Conservation (phyloP, 2,329 filamentous ascomycete species). For the Aspergillus pseudoterreus region DNA sequence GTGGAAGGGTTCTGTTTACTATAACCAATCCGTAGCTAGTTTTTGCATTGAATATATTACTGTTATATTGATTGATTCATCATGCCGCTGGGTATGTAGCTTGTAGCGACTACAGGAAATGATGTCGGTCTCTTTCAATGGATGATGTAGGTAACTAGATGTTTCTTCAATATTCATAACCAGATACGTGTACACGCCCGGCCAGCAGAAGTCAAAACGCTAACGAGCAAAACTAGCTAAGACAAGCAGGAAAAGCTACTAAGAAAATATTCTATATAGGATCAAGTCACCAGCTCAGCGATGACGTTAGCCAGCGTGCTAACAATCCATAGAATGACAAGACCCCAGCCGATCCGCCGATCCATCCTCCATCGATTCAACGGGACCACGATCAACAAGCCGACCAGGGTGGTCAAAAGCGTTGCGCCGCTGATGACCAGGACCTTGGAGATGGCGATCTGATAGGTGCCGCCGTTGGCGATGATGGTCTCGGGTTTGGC, state of each 20-base stretch:
- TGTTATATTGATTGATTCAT: too few relatives aligned
- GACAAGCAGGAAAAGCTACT: not conserved
- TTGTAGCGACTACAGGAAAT: too few relatives aligned
- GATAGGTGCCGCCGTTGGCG: slow-evolving; percentile 57
- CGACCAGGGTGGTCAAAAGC: slow-evolving; percentile 72
- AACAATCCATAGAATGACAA: slow-evolving; percentile 76
- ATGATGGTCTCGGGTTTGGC: slow-evolving; percentile 12
- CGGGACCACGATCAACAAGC: slow-evolving; percentile 76
- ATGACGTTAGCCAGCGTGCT: slow-evolving; percentile 79
- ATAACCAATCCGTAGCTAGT: too few relatives aligned
- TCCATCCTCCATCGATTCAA: slow-evolving; percentile 83
- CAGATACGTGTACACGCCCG: too few relatives aligned
- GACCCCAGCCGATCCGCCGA: slow-evolving; percentile 71
- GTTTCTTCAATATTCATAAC: too few relatives aligned
- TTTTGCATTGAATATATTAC: too few relatives aligned
- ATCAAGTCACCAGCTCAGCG: slow-evolving; percentile 58
- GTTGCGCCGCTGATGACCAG: slow-evolving; percentile 82
- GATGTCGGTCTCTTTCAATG: too few relatives aligned
- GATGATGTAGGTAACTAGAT: too few relatives aligned
- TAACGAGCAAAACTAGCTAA: too few relatives aligned
- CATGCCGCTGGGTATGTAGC: too few relatives aligned
- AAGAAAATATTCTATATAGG: not conserved
- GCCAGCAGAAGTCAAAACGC: too few relatives aligned
- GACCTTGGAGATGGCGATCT: slow-evolving; percentile 78
- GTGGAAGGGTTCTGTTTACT: too few relatives aligned